Conservation (phyloP, 495 filamentous ascomycete species). For the Xylona heveae region DNA sequence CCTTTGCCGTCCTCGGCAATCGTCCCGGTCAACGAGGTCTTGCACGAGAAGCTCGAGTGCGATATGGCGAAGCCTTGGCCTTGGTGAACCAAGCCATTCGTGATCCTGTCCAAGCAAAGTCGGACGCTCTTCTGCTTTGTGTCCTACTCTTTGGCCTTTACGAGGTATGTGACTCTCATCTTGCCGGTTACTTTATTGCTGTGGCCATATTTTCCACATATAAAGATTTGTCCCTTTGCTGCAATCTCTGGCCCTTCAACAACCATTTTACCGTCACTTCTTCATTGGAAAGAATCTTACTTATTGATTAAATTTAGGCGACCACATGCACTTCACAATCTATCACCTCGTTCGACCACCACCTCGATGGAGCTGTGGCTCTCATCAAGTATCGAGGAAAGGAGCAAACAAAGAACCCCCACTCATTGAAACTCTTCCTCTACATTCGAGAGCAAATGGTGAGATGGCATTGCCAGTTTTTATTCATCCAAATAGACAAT, state of each 20-base stretch:
- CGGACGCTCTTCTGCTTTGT: slow-evolving; percentile 36
- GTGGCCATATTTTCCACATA: not conserved
- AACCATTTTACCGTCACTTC: too few species aligned
- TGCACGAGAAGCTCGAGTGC: slow-evolving; percentile 15
- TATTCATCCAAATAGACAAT: too few species aligned
- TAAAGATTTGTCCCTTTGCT: too few species aligned
- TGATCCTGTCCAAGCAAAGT: slow-evolving; percentile 21
- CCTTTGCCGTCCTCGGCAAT: slow-evolving; percentile 25
- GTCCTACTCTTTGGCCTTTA: slow-evolving; percentile 42
- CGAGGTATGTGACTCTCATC: slow-evolving; percentile 24
- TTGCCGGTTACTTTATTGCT: not conserved
- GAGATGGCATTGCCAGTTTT: too few species aligned
- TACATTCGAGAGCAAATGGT: slow-evolving; percentile 31
- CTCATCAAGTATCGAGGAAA: slow-evolving; percentile 29
- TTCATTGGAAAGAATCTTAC: too few species aligned
- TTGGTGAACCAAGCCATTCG: slow-evolving; percentile 30
- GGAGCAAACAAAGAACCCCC: slow-evolving; percentile 24
- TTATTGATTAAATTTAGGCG: too few species aligned
- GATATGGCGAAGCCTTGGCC: slow-evolving; percentile 25
- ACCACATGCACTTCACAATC: slow-evolving; percentile 2
- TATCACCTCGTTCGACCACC: slow-evolving; percentile 28
- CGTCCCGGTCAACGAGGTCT: slow-evolving; percentile 24
- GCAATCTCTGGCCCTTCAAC: too few species aligned
- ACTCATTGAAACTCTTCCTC: slow-evolving; percentile 25
- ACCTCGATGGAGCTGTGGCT: slow-evolving; percentile 30